These are phyloP conservation scores for Viola odorata DNA, from an alignment of 345 rosid genomes.

Conservation along the genomic window DNA sequence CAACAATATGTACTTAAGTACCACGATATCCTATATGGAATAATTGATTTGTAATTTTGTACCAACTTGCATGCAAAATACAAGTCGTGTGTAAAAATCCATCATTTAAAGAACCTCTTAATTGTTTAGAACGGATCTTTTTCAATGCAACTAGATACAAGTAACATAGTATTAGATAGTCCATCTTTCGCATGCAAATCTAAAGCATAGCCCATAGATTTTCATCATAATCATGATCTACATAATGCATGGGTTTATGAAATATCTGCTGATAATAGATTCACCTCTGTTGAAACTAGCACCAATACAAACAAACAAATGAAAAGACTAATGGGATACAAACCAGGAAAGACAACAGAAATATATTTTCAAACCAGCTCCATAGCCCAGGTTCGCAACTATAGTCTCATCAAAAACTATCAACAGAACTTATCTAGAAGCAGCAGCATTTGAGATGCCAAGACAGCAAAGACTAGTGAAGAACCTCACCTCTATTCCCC, in stretches of 20 bases:
- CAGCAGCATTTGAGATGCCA: background rate
- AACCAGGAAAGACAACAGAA: too few species aligned
- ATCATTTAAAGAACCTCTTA: background rate
- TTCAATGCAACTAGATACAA: background rate
- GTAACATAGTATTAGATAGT: background rate
- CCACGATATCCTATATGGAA: background rate
- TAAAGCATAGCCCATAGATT: too few species aligned
- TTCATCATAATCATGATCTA: too few species aligned
- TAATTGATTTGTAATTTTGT: background rate
- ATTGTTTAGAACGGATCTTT: background rate
- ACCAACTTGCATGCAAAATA: background rate
- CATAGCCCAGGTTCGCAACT: too few species aligned
- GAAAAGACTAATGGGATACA: too few species aligned
- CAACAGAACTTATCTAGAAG: background rate
- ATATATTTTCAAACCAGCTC: too few species aligned
- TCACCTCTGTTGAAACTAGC: too few species aligned
- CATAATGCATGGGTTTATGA: too few species aligned
- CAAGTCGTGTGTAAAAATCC: background rate
- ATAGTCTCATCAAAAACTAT: too few species aligned
- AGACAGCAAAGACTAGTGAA: background rate
- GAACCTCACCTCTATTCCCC: slow-evolving; percentile 75
- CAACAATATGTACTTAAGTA: background rate
- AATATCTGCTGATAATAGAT: too few species aligned
- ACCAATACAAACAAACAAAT: too few species aligned
- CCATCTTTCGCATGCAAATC: too few species aligned